These are phyloP conservation scores for Phaeotremella skinneri DNA, from an alignment of 768 basidiomycete species.

Conservation along the genomic window DNA sequence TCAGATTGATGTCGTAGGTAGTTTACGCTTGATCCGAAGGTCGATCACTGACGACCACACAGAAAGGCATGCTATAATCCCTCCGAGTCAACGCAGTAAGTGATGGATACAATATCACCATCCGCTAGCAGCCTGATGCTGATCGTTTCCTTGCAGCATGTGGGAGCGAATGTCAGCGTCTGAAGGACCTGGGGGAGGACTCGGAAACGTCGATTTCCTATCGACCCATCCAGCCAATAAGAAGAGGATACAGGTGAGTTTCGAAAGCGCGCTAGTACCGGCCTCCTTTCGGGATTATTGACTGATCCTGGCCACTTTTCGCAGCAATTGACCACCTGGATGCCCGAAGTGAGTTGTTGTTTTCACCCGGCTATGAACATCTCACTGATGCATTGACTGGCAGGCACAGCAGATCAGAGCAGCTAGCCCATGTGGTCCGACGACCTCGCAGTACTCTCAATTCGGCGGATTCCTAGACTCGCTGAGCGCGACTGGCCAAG, in stretches of 20 bases:
- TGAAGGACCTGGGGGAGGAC: constrained; percentile 53
- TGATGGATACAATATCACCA: not conserved
- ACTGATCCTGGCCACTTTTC: not conserved
- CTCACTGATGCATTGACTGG: not conserved
- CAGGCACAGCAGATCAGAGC: constrained; percentile 47
- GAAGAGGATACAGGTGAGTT: constrained; percentile 67
- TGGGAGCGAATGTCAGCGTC: constrained; percentile 65
- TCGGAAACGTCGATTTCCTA: constrained; percentile 60
- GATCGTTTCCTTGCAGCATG: constrained; percentile 58
- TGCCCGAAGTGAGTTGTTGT: constrained; percentile 38
- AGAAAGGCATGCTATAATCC: constrained; percentile 81
- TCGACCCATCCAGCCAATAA: constrained; percentile 76
- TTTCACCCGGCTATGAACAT: not conserved
- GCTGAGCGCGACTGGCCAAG: constrained; percentile 3
- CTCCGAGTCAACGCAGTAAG: constrained; percentile 66
- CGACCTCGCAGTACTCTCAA: constrained; percentile 26
- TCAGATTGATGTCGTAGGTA: constrained; percentile 65
- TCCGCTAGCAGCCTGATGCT: not conserved
- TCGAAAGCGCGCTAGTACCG: not conserved
- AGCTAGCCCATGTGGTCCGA: constrained; percentile 43
- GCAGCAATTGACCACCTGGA: constrained; percentile 43
- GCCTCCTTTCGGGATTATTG: not conserved
- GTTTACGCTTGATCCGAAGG: not conserved
- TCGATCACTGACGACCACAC: not conserved
- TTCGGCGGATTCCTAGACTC: constrained; percentile 46